A percentile compares a stretch with the other conserved stretches of the same genome.
Evolutionary conservation across 1,139 yeast genomes (phyloP).

Genomic region (Hanseniaspora sp.): DNA sequence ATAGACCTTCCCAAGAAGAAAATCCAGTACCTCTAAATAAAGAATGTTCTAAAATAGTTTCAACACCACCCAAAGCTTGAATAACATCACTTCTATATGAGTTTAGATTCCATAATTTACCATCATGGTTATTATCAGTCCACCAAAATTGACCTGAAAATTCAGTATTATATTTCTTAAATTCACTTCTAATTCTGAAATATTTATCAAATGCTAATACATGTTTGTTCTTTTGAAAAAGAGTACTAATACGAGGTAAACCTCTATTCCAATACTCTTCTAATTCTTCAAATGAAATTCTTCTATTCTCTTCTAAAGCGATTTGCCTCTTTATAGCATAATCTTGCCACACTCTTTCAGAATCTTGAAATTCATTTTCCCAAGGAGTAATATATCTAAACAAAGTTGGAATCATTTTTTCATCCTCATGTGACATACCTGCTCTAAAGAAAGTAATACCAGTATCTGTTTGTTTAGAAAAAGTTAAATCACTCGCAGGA

Average conservation of each 20-base stretch:
- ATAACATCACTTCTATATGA: slow-evolving; percentile 92
- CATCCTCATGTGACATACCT: slow-evolving; percentile 71
- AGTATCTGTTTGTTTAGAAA: slow-evolving; percentile 90
- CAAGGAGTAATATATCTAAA: slow-evolving; percentile 88
- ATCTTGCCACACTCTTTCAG: slow-evolving; percentile 96
- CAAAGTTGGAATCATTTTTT: slow-evolving; percentile 75
- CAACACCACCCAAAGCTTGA: slow-evolving; percentile 95
- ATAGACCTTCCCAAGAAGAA: slow-evolving; percentile 96
- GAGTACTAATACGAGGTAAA: slow-evolving; percentile 85
- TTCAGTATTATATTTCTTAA: slow-evolving; percentile 59
- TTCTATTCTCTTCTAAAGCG: slow-evolving; percentile 74
- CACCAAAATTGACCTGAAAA: slow-evolving; percentile 91
- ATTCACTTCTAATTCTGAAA: slow-evolving; percentile 70
- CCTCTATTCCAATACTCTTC: slow-evolving; percentile 96
- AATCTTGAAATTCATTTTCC: slow-evolving; percentile 92
- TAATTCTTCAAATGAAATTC: slow-evolving; percentile 83
- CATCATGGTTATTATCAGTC: slow-evolving; percentile 89
- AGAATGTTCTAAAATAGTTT: slow-evolving; percentile 90
- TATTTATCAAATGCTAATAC: slow-evolving; percentile 94
- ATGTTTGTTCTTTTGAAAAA: slow-evolving; percentile 90
- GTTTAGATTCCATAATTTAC: slow-evolving; percentile 86
- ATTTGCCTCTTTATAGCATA: slow-evolving; percentile 83
- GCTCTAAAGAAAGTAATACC: slow-evolving; percentile 92
- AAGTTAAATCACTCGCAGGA: slow-evolving; percentile 81
- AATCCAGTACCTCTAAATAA: slow-evolving; percentile 94